Evolutionary conservation across 129 eudicot genomes (phyloP), one percentile per base, ranked within the genome.

Genomic region (Smallanthus sonchifolius): DNA sequence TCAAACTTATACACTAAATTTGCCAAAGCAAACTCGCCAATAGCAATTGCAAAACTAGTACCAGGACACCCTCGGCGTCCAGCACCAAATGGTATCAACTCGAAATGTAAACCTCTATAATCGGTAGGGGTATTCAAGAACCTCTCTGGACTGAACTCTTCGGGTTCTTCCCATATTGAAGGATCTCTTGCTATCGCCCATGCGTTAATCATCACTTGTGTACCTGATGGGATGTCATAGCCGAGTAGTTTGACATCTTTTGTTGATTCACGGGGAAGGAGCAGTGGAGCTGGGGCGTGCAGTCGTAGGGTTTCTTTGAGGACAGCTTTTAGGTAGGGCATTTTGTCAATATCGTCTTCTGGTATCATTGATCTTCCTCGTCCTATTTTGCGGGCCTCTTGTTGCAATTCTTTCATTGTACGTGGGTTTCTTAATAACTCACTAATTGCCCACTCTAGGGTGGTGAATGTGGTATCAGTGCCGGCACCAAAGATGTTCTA

Each of bases 11-110:
- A 24, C 30, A 24, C 30, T 24, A 24, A 24, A 24, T 24, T 24
- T 24, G 30, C 30, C 30, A 24, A 24, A 74, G 69, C 86, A 62
- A 90, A 80, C 86, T 90, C 91, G 11, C 15, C 76, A 10, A 65
- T 44, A 19, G 63, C 75, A 62, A 73, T 67, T 0, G 85, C 89
- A 36, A 87, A 91, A 10, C 52, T 15, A 36, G 70, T 77, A 0
- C 83, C 97, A 3, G 97, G 96, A 67, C 97, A 91, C 16, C 80
- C 82, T 51, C 97, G 84, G 56, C 95, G 72, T 10, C 97, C 92
- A 39, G 87, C 90, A n/a, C 97, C 95, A 79, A 91, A 91, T 4
- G 97, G 97, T 65, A 82, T 83, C 49, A 85, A 63, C 83, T 88
- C 87, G 6, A 82, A 86, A 77, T 91, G 64, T 0, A 77, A 71